phyloP scores from a whole-genome alignment of 768 basidiomycete genomes.

The Crassisporium funariophilum region DNA sequence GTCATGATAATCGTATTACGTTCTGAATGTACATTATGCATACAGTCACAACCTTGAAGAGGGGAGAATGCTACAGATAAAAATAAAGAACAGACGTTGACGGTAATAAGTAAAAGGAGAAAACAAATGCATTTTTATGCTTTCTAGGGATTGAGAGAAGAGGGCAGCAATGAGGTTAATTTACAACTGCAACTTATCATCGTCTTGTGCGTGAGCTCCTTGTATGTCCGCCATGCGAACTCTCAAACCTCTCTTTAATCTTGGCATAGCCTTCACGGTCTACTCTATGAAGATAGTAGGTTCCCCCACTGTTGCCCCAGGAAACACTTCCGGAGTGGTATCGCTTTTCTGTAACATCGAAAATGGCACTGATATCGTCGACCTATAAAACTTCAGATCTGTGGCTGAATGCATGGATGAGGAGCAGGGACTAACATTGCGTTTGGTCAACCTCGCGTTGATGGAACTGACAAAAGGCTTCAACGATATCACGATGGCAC shows the following conservation, averaged over 20 bases:
- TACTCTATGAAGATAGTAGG: conserved; percentile 76
- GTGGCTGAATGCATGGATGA: conserved; percentile 5
- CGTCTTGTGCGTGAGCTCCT: conserved; percentile 34
- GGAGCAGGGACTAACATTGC: conserved; percentile 57
- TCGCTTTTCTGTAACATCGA: conserved; percentile 68
- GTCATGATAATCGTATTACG: too few relatives aligned
- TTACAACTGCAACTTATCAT: conserved; percentile 15
- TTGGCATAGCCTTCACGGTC: conserved; percentile 71
- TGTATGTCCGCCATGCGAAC: conserved; percentile 33
- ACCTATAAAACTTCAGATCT: conserved; percentile 40
- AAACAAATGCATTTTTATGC: conserved; percentile 4
- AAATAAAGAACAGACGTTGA: too few relatives aligned
- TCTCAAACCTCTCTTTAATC: conserved; percentile 60
- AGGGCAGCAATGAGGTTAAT: conserved; percentile 3
- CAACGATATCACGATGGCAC: conserved; percentile 86
- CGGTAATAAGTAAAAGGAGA: conserved; percentile 11
- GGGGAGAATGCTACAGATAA: too few relatives aligned
- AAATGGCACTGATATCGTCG: conserved; percentile 80
- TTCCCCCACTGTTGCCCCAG: conserved; percentile 73
- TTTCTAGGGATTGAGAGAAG: conserved; percentile 1
- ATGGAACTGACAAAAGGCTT: conserved; percentile 79
- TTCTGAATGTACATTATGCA: conserved; percentile 12
- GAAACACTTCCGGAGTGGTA: conserved; percentile 80
- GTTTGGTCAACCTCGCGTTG: conserved; percentile 78
- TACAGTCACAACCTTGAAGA: too few relatives aligned